Base-by-base conservation (phyloP, 495 filamentous ascomycete species). In the Talaromyces ruber region DNA sequence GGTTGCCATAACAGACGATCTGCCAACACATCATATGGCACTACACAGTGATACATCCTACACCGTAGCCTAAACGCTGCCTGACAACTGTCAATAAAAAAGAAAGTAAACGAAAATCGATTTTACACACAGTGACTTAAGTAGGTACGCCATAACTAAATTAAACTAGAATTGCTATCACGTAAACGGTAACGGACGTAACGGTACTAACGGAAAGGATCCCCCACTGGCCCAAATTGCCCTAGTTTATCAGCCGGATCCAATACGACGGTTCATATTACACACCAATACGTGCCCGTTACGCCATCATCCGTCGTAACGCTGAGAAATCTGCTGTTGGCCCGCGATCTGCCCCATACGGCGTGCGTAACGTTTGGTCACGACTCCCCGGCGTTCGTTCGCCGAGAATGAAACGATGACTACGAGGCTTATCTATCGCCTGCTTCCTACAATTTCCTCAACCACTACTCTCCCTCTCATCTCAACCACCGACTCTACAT, bases 401-500 rank as follows among this genome's bases (percentile, higher is more conserved):
- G 22, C 21, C 51, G 43, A 47, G n/a, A 47, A 47, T 47, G 43
- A 9, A 47, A 47, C 43, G 51, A 54, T 54, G 51, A 54, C 51
- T 54, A 28, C 51, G 51, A 54, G 51, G 51, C 51, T 54, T 54
- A 54, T 54, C 51, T 28, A 28, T 54, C 51, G 51, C 51, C 51
- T 54, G 22, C 51, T 25, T 24, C 51, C 21, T 26, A 54, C 12
- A 26, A 26, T 22, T 54, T 28, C 22, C 26, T 22, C 24, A 3
- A 11, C 24, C n/a, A 22, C 47, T 12, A 25, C 21, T 9, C 51
- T 54, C 24, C 12, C 51, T 54, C 51, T 54, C 51, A 25, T 54
- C 51, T 29, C 8, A 16, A 54, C 51, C 16, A 54, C 24, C 1
- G n/a, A 14, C 51, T 54, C 50, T 28, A 28, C 51, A 9, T 28